Evolutionary conservation across 2,329 filamentous ascomycete genomes (phyloP).

Genomic region (Canariomyces notabilis): DNA sequence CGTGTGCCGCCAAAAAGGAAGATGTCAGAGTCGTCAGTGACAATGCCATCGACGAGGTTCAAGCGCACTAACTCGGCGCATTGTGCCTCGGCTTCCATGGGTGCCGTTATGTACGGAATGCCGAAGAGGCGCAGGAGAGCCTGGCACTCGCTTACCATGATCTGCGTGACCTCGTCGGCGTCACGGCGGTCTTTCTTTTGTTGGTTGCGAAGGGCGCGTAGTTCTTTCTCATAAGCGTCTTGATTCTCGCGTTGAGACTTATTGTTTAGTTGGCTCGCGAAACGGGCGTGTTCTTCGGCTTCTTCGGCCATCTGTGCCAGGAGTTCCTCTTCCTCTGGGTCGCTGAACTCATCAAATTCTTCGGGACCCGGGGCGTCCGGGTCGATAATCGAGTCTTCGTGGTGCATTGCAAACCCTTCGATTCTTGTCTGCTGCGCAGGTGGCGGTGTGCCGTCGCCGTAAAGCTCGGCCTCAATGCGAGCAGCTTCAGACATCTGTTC

Average conservation of each 20-base stretch:
- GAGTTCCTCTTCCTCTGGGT: slow-evolving; percentile 88
- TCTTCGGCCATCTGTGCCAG: slow-evolving; percentile 81
- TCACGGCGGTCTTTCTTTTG: slow-evolving; percentile 95
- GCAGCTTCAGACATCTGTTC: slow-evolving; percentile 27
- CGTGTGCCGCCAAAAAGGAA: slow-evolving; percentile 95
- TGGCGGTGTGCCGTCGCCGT: slow-evolving; percentile 25
- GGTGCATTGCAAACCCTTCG: slow-evolving; percentile 23
- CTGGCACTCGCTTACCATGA: slow-evolving; percentile 95
- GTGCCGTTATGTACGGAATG: slow-evolving; percentile 91
- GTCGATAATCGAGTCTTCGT: slow-evolving; percentile 21
- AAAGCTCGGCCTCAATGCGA: slow-evolving; percentile 21
- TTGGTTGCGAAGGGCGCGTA: slow-evolving; percentile 82
- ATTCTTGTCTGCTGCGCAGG: slow-evolving; percentile 22
- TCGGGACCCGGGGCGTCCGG: slow-evolving; percentile 45
- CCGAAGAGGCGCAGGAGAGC: slow-evolving; percentile 85
- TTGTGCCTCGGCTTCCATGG: slow-evolving; percentile 98
- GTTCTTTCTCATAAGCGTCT: slow-evolving; percentile 78
- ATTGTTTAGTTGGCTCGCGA: slow-evolving; percentile 80
- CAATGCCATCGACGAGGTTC: slow-evolving; percentile 91
- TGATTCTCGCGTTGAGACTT: slow-evolving; percentile 65
- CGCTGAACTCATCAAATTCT: slow-evolving; percentile 71
- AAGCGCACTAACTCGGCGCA: slow-evolving; percentile 85
- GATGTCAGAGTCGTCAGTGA: slow-evolving; percentile 94
- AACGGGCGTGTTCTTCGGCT: slow-evolving; percentile 88
- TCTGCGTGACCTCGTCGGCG: slow-evolving; percentile 91